Conservation (phyloP, 2,329 filamentous ascomycete species). For the Daldinia eschscholtzii region DNA sequence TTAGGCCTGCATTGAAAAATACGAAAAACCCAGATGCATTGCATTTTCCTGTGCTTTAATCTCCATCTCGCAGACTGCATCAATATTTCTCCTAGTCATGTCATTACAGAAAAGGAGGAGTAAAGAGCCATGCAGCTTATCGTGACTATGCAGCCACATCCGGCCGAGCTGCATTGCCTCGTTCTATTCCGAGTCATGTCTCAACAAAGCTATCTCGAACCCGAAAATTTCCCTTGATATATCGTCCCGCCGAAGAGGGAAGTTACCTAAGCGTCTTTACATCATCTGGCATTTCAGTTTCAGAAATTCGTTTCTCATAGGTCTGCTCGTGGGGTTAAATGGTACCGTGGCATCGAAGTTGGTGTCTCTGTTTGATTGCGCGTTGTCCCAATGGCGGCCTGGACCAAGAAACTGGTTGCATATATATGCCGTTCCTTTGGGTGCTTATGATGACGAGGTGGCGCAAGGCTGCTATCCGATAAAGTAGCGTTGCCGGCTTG, state of each 20-base stretch:
- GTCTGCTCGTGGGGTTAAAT: constrained; percentile 6
- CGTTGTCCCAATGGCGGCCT: constrained; percentile 7
- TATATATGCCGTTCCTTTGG: not conserved
- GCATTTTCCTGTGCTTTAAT: constrained; percentile 8
- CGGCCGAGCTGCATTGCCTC: not conserved
- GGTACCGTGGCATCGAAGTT: constrained; percentile 12
- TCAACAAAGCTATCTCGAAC: not conserved
- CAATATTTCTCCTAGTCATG: constrained; percentile 5
- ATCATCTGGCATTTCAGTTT: constrained; percentile 26
- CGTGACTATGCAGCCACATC: constrained; percentile 21
- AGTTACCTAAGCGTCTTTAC: constrained; percentile 29
- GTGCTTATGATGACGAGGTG: constrained; percentile 14
- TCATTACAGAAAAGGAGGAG: constrained; percentile 6
- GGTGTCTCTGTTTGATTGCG: constrained; percentile 11
- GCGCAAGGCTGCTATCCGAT: constrained; percentile 1
- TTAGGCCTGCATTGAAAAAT: constrained; percentile 4
- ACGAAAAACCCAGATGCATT: not conserved
- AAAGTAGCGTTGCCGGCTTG: not conserved
- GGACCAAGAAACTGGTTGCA: constrained; percentile 2
- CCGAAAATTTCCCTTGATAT: constrained; percentile 11
- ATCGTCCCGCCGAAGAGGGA: constrained; percentile 3
- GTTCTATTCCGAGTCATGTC: constrained; percentile 9
- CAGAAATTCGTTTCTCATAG: constrained; percentile 4
- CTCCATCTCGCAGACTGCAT: constrained; percentile 2
- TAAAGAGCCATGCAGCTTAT: constrained; percentile 17